phyloP scores from a whole-genome alignment of 2,329 filamentous ascomycete species.

The Pestalotiopsis sp. region DNA sequence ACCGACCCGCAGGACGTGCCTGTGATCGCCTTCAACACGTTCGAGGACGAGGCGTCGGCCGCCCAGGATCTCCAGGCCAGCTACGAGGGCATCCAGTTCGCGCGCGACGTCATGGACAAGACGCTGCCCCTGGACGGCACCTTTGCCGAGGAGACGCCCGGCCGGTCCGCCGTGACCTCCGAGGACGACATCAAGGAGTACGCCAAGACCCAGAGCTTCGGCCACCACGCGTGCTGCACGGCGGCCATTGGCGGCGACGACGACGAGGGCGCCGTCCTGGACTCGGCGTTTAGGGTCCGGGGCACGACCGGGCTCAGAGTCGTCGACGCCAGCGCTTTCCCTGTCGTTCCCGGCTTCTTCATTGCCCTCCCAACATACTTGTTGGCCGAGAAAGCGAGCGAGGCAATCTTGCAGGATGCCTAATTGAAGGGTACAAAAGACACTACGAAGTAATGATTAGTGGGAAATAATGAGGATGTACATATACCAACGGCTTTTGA shows the following conservation, averaged over 20 bases:
- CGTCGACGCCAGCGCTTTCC: slow-evolving; percentile 16
- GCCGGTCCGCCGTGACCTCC: slow-evolving; percentile 3
- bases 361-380: slow-evolving; percentile 13
- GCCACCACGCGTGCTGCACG: slow-evolving; percentile 16
- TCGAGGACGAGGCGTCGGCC: slow-evolving; percentile 2
- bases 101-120: slow-evolving; percentile 18
- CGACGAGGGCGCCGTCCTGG: slow-evolving; percentile 13
- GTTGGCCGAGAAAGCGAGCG: slow-evolving; percentile 15
- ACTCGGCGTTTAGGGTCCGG: slow-evolving; percentile 11
- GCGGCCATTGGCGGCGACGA: slow-evolving; percentile 14
- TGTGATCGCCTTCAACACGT: slow-evolving; percentile 10
- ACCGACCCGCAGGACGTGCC: slow-evolving; percentile 5
- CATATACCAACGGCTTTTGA: not conserved
- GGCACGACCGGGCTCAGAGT: slow-evolving; percentile 13
- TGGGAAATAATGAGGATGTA: not conserved
- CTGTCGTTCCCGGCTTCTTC: slow-evolving; percentile 17
- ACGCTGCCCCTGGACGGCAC: slow-evolving; percentile 22
- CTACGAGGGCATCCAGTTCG: slow-evolving; percentile 11
- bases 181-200: slow-evolving; percentile 12
- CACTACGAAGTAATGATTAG: not conserved
- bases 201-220: slow-evolving; percentile 14
- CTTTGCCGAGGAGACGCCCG: slow-evolving; percentile 20
- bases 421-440: not conserved
- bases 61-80: slow-evolving; percentile 6
- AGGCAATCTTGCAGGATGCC: slow-evolving; percentile 9